Evolutionary conservation across 139 green algal genomes (phyloP), one percentile per base, ranked within the genome.

Genomic region (Yamagishiella unicocca): DNA sequence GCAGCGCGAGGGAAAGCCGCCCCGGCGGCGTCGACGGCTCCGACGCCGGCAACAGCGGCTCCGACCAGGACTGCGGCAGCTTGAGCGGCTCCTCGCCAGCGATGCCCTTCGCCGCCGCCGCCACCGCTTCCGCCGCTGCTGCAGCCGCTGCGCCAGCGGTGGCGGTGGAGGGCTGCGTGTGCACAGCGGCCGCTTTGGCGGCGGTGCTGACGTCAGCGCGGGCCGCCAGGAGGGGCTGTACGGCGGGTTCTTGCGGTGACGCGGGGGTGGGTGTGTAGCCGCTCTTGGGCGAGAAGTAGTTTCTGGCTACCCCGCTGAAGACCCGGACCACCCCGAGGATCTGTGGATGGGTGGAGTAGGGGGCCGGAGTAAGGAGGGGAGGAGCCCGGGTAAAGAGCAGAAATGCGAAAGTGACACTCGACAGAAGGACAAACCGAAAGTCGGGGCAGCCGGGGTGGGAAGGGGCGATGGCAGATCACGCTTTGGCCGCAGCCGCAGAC

Each of bases 231-330:
- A n/a, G n/a, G n/a, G n/a, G n/a, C n/a, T n/a, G n/a, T n/a, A n/a
- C n/a, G n/a, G n/a, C n/a, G n/a, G n/a, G n/a, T n/a, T n/a, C n/a
- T n/a, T n/a, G n/a, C n/a, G n/a, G n/a, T n/a, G n/a, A n/a, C n/a
- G n/a, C n/a, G n/a, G n/a, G n/a, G n/a, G n/a, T n/a, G 0, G 27
- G 14, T 1, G 7, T 68, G 54, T 86, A 86, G 6, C 54, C 80
- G 62, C 80, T 86, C 29, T 77, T 64, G 29, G 80, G 62, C 19
- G 80, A 86, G 43, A n/a, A 10, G 62, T 67, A 76, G 80, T 66
- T 77, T 1, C 80, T 42, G 0, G 2, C 2, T 10, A 46, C 61
- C n/a, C 80, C 80, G 7, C 62, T 43, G 0, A 66, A 6, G 2
- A 77, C 35, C 10, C 80, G 62, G 29, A 45, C n/a, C 21, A 86